Percentiles rank a stretch among this genome's conserved stretches.
Evolutionary conservation across 163 green algal genomes (phyloP).

Genomic region (Chloromonas sp.): DNA sequence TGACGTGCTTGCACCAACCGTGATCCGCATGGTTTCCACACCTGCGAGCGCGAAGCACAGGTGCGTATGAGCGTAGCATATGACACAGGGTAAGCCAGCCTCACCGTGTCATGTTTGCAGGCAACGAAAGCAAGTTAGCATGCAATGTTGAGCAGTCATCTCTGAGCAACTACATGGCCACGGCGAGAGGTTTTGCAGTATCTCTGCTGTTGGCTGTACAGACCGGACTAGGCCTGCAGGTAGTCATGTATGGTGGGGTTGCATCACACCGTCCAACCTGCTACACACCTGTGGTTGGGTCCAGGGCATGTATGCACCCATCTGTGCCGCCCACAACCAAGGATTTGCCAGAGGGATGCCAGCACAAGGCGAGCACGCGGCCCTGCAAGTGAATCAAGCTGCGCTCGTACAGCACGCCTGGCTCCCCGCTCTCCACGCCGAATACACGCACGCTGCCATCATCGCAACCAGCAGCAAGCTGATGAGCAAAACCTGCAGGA

Average conservation of each 20-base stretch:
- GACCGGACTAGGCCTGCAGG: too few species aligned
- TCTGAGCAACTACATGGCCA: too few species aligned
- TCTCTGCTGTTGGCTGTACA: too few species aligned
- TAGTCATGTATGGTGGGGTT: too few species aligned
- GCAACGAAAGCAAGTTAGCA: too few species aligned
- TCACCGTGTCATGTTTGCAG: too few species aligned
- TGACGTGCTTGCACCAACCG: slow-evolving; percentile 32
- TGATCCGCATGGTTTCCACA: slow-evolving; percentile 73
- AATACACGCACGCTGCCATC: slow-evolving; percentile 85
- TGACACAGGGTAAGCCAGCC: too few species aligned
- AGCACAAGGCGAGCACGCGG: slow-evolving; percentile 58
- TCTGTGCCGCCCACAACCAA: slow-evolving; percentile 63
- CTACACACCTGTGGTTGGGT: slow-evolving; percentile 39
- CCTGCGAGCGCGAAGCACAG: slow-evolving; percentile 6
- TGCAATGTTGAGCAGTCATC: too few species aligned
- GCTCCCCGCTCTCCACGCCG: slow-evolving; percentile 39
- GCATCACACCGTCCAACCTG: not conserved
- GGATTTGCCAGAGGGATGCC: slow-evolving; percentile 55
- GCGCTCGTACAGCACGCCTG: slow-evolving; percentile 54
- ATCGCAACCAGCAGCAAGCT: slow-evolving; percentile 79
- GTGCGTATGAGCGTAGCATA: too few species aligned
- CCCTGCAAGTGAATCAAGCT: slow-evolving; percentile 51
- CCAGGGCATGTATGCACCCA: slow-evolving; percentile 71
- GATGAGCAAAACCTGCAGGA: slow-evolving; percentile 23
- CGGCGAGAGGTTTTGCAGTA: too few species aligned